phyloP scores from a whole-genome alignment of 306 rosid species.

The Morella rubra region DNA sequence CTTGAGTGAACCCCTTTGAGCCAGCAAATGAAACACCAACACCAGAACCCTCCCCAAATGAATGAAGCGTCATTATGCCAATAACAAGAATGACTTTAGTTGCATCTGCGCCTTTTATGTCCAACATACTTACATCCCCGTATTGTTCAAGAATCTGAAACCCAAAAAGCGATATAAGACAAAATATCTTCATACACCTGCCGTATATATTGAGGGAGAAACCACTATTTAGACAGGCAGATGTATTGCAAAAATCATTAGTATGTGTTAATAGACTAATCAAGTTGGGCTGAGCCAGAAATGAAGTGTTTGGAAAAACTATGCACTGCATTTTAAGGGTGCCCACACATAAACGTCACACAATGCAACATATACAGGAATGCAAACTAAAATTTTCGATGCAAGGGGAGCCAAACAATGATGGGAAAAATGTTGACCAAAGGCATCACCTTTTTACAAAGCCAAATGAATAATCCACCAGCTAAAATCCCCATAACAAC shows the following conservation, averaged over 20 bases:
- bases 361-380: conserved; percentile 13
- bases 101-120: conserved; percentile 98
- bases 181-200: conserved; percentile 21
- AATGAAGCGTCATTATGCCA: conserved; percentile 99
- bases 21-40: conserved; percentile 99
- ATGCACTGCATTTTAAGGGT: no score
- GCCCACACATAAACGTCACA: neutral
- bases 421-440: conserved; percentile 12
- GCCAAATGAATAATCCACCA: conserved; percentile 90
- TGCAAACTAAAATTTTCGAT: conserved; percentile 11
- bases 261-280: neutral
- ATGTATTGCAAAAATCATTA: neutral
- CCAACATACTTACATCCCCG: conserved; percentile 99
- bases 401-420: conserved; percentile 5
- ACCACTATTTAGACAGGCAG: conserved; percentile 3
- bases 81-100: conserved; percentile 88
- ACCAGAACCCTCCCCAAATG: conserved; percentile 99
- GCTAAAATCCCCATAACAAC: conserved; percentile 83
- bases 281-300: neutral
- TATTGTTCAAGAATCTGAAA: conserved; percentile 95
- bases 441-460: conserved; percentile 77
- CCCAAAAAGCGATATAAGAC: conserved; percentile 29
- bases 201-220: conserved; percentile 1
- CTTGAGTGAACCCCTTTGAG: conserved; percentile 94
- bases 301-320: neutral